These are phyloP conservation scores for Ceratocystis diversiconidia DNA, from an alignment of 2,329 filamentous ascomycete species.

Conservation along the genomic window DNA sequence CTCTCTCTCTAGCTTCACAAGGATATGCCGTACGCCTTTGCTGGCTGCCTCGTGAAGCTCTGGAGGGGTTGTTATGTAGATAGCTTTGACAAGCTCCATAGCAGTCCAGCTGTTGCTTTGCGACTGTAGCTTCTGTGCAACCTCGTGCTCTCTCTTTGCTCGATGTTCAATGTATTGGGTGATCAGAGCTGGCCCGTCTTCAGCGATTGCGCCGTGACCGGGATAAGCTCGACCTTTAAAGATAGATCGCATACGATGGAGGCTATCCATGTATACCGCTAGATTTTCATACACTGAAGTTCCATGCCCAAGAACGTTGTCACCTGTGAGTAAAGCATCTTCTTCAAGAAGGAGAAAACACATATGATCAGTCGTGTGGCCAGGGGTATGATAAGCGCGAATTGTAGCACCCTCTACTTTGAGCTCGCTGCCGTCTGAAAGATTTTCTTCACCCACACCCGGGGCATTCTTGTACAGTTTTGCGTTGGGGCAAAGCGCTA, in stretches of 20 bases:
- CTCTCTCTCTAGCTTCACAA: slow-evolving; percentile 65
- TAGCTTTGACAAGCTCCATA: slow-evolving; percentile 73
- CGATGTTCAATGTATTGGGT: slow-evolving; percentile 73
- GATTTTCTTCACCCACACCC: slow-evolving; percentile 32
- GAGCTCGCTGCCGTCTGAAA: slow-evolving; percentile 40
- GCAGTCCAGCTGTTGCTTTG: slow-evolving; percentile 43
- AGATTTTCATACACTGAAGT: slow-evolving; percentile 77
- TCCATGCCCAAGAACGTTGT: slow-evolving; percentile 78
- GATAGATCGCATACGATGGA: slow-evolving; percentile 49
- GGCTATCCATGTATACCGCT: slow-evolving; percentile 48
- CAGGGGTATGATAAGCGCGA: slow-evolving; percentile 44
- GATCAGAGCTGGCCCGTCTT: slow-evolving; percentile 57
- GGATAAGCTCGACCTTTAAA: slow-evolving; percentile 66
- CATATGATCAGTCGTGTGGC: slow-evolving; percentile 75
- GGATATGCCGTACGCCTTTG: slow-evolving; percentile 59
- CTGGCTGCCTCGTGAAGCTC: slow-evolving; percentile 63
- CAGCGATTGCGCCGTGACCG: slow-evolving; percentile 69
- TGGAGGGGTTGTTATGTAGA: slow-evolving; percentile 69
- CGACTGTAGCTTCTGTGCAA: slow-evolving; percentile 45
- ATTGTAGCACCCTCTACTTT: slow-evolving; percentile 48
- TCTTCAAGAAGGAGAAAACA: slow-evolving; percentile 64
- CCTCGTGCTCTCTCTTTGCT: slow-evolving; percentile 63
- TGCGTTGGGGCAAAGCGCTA: slow-evolving; percentile 46
- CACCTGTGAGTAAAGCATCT: slow-evolving; percentile 73
- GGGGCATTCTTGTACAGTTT: slow-evolving; percentile 51